A percentile compares a stretch with the other conserved stretches of the same genome.
Evolutionary conservation across 108 stramenopile genomes (phyloP).

Genomic region (Cyclotella sp.): DNA sequence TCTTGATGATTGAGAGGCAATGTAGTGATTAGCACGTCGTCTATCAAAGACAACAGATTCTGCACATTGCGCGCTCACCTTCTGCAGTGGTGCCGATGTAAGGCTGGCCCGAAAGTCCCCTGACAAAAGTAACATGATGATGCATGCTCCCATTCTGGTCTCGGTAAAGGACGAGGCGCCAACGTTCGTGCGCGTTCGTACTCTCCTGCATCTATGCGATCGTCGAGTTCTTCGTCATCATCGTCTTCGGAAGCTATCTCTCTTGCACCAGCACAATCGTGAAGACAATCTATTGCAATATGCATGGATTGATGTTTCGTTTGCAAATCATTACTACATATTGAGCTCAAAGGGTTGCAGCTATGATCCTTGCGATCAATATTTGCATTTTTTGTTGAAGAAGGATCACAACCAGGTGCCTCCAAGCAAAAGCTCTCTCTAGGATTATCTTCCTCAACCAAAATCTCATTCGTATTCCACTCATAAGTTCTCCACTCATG

Average conservation of each 20-base stretch:
- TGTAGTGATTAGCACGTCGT: neutral
- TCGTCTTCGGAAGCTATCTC: constrained; percentile 40
- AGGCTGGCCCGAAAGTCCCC: constrained; percentile 80
- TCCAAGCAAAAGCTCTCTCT: constrained; percentile 16
- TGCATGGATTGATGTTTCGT: neutral
- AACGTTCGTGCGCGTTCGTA: constrained; percentile 74
- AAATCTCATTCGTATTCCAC: constrained; percentile 36
- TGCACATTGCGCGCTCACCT: neutral
- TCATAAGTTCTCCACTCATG: constrained; percentile 82
- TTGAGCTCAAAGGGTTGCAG: too few relatives aligned
- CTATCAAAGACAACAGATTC: neutral
- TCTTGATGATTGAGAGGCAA: constrained; percentile 1
- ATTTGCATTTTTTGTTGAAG: neutral
- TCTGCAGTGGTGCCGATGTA: constrained; percentile 93
- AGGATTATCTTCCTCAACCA: constrained; percentile 19
- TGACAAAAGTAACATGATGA: constrained; percentile 73
- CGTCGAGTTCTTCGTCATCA: constrained; percentile 33
- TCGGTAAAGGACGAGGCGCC: constrained; percentile 66
- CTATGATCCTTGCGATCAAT: too few relatives aligned
- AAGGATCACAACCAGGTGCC: too few relatives aligned
- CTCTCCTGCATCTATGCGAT: constrained; percentile 25
- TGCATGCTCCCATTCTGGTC: constrained; percentile 75
- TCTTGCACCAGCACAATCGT: neutral
- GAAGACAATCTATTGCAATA: neutral
- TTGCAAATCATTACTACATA: constrained; percentile 1